Conservation (phyloP, 768 basidiomycete species). For the Inosperma sp. region DNA sequence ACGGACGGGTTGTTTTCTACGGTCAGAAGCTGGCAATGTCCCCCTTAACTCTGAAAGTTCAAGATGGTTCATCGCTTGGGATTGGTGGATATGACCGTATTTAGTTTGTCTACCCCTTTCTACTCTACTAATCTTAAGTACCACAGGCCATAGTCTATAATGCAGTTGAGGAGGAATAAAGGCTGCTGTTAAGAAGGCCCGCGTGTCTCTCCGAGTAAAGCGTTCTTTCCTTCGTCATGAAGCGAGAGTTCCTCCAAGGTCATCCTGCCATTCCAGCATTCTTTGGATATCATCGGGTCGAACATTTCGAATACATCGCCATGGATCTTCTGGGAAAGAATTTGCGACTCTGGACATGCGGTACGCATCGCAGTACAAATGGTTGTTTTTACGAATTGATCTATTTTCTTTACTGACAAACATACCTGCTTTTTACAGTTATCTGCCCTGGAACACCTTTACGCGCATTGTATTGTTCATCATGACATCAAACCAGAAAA, state of each 20-base stretch:
- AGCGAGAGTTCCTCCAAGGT: slow-evolving; percentile 25
- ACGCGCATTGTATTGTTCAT: slow-evolving; percentile 28
- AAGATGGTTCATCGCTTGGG: background rate
- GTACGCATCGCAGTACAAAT: slow-evolving; percentile 1
- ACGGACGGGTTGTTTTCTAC: too few species aligned
- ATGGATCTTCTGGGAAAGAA: slow-evolving; percentile 26
- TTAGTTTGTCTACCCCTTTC: background rate
- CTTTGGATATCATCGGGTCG: slow-evolving; percentile 26
- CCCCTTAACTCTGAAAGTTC: background rate
- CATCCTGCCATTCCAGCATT: slow-evolving; percentile 29
- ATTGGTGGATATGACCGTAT: background rate
- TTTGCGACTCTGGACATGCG: slow-evolving; percentile 11
- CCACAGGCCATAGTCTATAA: background rate
- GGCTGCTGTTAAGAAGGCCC: slow-evolving; percentile 29
- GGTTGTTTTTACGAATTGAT: slow-evolving; percentile 11
- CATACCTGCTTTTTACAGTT: background rate
- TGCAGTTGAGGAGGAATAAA: background rate
- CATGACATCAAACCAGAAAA: slow-evolving; percentile 35
- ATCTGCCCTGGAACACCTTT: slow-evolving; percentile 27
- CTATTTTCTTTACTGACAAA: background rate
- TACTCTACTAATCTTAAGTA: background rate
- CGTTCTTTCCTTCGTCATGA: slow-evolving; percentile 29
- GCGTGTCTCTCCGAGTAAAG: slow-evolving; percentile 24
- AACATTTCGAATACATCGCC: slow-evolving; percentile 33
- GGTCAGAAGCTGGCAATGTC: too few species aligned